Base-by-base conservation (phyloP, 2,329 filamentous ascomycete species). In the Aspergillus pseudonomiae region DNA sequence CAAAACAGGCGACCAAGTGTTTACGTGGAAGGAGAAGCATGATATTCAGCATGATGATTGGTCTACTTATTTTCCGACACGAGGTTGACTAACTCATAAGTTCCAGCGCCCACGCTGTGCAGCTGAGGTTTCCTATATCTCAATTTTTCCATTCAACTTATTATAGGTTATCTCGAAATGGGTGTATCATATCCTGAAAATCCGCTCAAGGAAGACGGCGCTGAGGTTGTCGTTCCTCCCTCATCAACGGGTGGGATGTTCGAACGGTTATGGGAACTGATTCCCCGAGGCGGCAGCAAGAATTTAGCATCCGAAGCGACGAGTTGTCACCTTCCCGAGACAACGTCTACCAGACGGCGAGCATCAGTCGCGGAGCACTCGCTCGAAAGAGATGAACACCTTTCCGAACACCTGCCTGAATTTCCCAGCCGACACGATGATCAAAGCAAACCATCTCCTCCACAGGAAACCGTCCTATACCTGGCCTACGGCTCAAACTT, bases 401-500 rank as follows among this genome's bases (percentile, higher is more conserved):
- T 74, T 19, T 45, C 69, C 4, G 68, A 68, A 21, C 68, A 72
- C 41, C 57, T 69, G 24, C 41, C 64, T 3, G 24, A 43, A 30
- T 4, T 52, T n/a, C 21, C 57, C 48, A 36, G 52, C 19, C 24
- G 14, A 11, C 39, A 54, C 30, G 46, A 60, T 34, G 36, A 61
- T 36, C 50, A 46, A 32, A 52, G 43, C 30, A 6, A 41, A 19
- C 32, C n/a, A 26, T 55, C 24, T 26, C 28, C 61, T 24, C 43
- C 65, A n/a, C 65, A 73, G 41, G 66, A 81, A 45, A 91, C 90
- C 1, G 83, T 93, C 30, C 85, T 94, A 58, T 94, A 94, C 76
- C 86, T 94, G 26, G 94, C 94, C 12, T 98, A 97, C 75, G 95
- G 94, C 69, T 97, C 93, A 59, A 98, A 98, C 76, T 86, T 98